Conservation (phyloP, 148 eudicot species). For the Nepenthes gracilis region DNA sequence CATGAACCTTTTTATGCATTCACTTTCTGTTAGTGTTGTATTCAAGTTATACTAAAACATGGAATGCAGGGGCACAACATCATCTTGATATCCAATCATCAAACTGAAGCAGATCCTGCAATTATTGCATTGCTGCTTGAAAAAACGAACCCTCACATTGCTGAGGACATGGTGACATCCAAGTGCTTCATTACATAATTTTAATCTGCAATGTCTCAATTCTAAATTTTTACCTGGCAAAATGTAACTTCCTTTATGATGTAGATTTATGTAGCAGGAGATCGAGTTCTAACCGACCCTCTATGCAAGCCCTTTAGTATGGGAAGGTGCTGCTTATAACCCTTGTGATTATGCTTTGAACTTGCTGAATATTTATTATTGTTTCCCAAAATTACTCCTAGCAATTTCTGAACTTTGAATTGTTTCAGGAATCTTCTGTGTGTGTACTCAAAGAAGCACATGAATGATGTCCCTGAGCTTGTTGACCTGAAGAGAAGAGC, state of each 20-base stretch:
- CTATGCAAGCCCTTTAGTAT: conserved; percentile 99
- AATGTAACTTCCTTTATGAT: conserved; percentile 13
- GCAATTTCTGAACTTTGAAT: conserved; percentile 4
- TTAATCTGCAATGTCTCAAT: conserved; percentile 9
- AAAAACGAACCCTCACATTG: conserved; percentile 47
- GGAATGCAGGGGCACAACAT: conserved; percentile 76
- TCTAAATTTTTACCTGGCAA: conserved; percentile 8
- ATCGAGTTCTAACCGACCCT: conserved; percentile 91
- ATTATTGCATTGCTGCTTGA: conserved; percentile 80
- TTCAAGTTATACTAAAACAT: background rate
- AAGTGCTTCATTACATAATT: conserved; percentile 5
- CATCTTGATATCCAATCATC: conserved; percentile 95
- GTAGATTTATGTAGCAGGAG: conserved; percentile 94
- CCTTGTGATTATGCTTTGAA: conserved; percentile 1
- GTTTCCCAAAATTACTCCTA: background rate
- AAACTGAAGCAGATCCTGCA: conserved; percentile 98
- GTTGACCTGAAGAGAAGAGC: conserved; percentile 83
- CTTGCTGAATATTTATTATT: background rate
- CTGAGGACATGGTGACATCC: conserved; percentile 61
- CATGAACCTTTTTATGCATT: background rate
- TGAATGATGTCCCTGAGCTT: conserved; percentile 84
- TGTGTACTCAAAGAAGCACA: conserved; percentile 94
- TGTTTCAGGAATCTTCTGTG: conserved; percentile 79
- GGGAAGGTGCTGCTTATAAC: conserved; percentile 66
- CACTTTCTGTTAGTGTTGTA: conserved; percentile 3